phyloP scores from a whole-genome alignment of 2,329 filamentous ascomycete species.

The Grosmannia clavigera region DNA sequence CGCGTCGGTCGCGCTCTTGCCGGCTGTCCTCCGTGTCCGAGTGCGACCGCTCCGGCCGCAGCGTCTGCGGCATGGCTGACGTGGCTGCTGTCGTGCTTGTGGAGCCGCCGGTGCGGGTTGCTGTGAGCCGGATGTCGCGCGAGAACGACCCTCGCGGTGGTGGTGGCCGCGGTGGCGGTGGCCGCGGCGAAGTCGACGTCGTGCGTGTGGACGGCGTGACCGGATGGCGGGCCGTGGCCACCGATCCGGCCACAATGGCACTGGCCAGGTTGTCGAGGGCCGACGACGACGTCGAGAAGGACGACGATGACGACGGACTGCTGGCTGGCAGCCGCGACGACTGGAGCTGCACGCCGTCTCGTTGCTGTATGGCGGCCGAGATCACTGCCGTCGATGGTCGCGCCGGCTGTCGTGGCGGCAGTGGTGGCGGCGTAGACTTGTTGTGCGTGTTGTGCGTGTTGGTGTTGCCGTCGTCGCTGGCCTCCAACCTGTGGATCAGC shows the following conservation, averaged over 20 bases:
- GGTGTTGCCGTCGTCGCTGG: constrained; percentile 20
- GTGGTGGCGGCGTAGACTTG: background rate
- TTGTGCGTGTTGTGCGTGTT: background rate
- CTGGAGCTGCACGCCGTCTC: background rate
- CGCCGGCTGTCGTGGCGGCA: background rate
- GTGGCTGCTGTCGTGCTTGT: background rate
- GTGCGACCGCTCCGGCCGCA: constrained; percentile 42
- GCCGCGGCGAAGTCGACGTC: background rate
- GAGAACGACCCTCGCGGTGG: background rate
- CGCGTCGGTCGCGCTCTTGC: constrained; percentile 11
- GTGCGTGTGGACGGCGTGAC: constrained; percentile 13
- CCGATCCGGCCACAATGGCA: constrained; percentile 62
- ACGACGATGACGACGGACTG: background rate
- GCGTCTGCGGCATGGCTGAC: constrained; percentile 46
- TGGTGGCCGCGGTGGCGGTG: background rate
- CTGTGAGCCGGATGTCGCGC: background rate
- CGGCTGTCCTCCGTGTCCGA: constrained; percentile 38
- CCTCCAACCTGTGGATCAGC: constrained; percentile 58
- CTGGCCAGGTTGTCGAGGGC: constrained; percentile 55
- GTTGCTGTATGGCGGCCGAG: background rate
- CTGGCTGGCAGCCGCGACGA: background rate
- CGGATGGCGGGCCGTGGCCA: constrained; percentile 50
- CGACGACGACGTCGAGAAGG: constrained; percentile 21
- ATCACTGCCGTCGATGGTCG: background rate
- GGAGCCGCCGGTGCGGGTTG: background rate